Conservation (phyloP, 139 green algal species). For the Chlorella sp. region DNA sequence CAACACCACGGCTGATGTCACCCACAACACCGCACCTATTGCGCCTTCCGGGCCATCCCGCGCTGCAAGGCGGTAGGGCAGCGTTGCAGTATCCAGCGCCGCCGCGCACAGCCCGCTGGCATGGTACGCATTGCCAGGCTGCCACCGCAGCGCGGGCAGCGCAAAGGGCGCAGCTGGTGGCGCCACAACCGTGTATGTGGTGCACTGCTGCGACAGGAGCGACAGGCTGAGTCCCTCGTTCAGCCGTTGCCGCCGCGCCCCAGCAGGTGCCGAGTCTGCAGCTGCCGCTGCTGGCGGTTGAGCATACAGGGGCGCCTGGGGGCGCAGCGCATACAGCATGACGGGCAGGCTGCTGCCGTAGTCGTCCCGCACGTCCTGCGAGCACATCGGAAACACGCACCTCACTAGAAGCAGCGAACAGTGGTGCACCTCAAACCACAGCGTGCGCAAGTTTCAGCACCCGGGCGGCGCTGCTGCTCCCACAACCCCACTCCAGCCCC, state of each 20-base stretch:
- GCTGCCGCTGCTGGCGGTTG: neutral
- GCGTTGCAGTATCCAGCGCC: conserved; percentile 58
- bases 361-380: conserved; percentile 56
- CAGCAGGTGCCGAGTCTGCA: neutral
- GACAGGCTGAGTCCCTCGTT: conserved; percentile 43
- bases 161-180: neutral
- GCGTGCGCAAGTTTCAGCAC: neutral
- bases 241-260: conserved; percentile 11
- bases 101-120: conserved; percentile 52
- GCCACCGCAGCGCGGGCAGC: conserved; percentile 44
- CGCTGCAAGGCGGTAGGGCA: conserved; percentile 45
- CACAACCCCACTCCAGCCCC: neutral
- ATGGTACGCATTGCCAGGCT: conserved; percentile 26
- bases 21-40: neutral
- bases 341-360: conserved; percentile 42
- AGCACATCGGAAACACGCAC: no score
- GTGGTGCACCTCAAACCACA: no score
- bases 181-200: conserved; percentile 54
- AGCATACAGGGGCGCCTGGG: neutral
- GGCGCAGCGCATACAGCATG: conserved; percentile 59
- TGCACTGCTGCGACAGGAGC: conserved; percentile 38
- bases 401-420: neutral
- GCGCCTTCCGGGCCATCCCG: neutral
- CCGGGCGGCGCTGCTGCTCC: neutral
- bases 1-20: no score